Base-by-base conservation (phyloP, 2,329 filamentous ascomycete genomes). In the Nectriaceae sp. region DNA sequence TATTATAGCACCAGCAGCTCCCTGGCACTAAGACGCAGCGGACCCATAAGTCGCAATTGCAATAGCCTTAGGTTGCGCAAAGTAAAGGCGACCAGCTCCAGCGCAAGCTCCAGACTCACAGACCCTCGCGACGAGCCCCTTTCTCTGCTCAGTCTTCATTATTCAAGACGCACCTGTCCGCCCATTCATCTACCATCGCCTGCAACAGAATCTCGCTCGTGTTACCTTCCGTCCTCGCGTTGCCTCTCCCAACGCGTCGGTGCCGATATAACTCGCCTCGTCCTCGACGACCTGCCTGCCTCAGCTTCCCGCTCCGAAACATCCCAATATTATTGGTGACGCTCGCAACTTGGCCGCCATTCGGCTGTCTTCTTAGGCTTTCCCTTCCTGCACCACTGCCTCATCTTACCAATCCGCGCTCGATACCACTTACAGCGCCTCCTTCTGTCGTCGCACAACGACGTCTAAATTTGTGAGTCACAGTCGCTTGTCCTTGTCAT, bases 321-420 rank as follows among this genome's bases (percentile, higher is more conserved):
- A 64, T 44, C 50, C 54, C 61, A 62, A 65, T 59, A 63, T 57
- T 65, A 67, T 65, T 69, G 68, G 69, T 60, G 60, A 65, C 61
- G 55, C 63, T 66, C 62, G 60, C 59, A 63, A 55, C 49, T 56
- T 52, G 50, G 54, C 52, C 62, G 65, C 60, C 62, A 62, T 64
- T 65, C 59, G 65, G 66, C 65, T 64, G 47, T 55, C 53, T 60
- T 52, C 40, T n/a, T 47, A 47, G 42, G 52, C 46, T 54, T 52
- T 50, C 47, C 58, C 53, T 48, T 49, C 47, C 56, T 47, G 52
- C 50, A 54, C 42, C 53, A 50, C 53, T 47, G 45, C 49, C 49
- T 54, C 52, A 36, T 50, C 41, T 33, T 46, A 35, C 55, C 55
- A 51, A 49, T 63, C 60, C 53, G 55, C 53, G 49, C 56, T 46